Conservation (phyloP, 768 basidiomycete species). For the Boletus rubropictus region DNA sequence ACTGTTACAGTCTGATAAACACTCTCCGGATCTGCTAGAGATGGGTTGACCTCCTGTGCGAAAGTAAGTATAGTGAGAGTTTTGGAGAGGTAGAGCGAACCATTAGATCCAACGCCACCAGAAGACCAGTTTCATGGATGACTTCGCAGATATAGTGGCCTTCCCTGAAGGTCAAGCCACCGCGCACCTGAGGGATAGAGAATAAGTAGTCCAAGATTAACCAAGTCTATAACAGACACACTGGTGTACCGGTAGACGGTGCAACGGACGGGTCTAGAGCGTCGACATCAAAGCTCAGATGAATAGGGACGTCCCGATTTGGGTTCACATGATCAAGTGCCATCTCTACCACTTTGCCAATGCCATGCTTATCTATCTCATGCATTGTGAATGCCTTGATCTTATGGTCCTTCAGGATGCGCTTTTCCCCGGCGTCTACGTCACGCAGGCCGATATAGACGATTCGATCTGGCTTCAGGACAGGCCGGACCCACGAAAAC, state of each 20-base stretch:
- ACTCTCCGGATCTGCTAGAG: constrained; percentile 66
- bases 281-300: constrained; percentile 95
- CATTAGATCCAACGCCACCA: constrained; percentile 94
- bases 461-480: constrained; percentile 64
- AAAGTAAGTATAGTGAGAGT: constrained; percentile 6
- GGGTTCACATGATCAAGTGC: constrained; percentile 93
- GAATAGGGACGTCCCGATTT: constrained; percentile 75
- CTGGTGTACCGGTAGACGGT: constrained; percentile 92
- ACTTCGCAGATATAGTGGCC: constrained; percentile 98
- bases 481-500: constrained; percentile 57
- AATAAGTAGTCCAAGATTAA: background rate
- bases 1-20: constrained; percentile 87
- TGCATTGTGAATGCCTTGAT: constrained; percentile 93
- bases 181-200: constrained; percentile 57
- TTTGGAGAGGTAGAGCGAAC: constrained; percentile 37
- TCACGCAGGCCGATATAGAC: constrained; percentile 99
- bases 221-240: constrained; percentile 26
- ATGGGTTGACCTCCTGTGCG: constrained; percentile 91
- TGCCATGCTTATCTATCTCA: constrained; percentile 83
- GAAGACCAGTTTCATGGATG: constrained; percentile 84
- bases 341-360: constrained; percentile 93
- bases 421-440: constrained; percentile 83
- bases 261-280: constrained; percentile 92
- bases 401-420: constrained; percentile 69
- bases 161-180: constrained; percentile 93